Evolutionary conservation across 306 rosid species (phyloP).

Genomic region (Heteromeles arbutifolia): DNA sequence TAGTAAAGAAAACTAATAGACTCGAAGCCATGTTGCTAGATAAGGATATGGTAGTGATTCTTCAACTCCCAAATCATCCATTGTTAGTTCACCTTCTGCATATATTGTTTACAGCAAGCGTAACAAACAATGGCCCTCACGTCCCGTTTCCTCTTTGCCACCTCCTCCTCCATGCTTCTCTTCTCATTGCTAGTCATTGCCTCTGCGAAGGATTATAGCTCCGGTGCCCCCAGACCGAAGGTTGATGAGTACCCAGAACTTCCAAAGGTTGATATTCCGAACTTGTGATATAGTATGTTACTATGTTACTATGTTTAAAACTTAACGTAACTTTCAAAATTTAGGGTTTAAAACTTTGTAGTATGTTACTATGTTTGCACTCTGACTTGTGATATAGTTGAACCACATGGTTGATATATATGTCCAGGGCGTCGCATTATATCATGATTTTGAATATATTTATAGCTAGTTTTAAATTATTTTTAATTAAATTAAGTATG

Average conservation of each 20-base stretch:
- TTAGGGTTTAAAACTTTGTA: neutral
- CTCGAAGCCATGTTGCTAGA: neutral
- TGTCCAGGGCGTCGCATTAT: no score
- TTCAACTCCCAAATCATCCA: neutral
- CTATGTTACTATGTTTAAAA: no score
- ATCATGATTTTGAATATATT: neutral
- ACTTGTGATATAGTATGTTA: no score
- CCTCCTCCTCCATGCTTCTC: constrained; percentile 27
- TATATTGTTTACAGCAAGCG: neutral
- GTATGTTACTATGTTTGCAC: neutral
- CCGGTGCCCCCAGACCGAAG: constrained; percentile 7
- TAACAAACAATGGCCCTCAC: neutral
- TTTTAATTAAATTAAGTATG: neutral
- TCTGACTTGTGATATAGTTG: neutral
- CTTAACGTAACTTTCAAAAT: neutral
- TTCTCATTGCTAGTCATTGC: constrained; percentile 21
- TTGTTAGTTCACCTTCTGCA: neutral
- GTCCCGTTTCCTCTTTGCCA: neutral
- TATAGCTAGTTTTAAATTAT: neutral
- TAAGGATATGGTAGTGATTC: neutral
- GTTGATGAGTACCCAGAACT: neutral
- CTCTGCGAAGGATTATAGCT: constrained; percentile 33
- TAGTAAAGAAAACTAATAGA: neutral
- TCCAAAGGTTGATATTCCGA: neutral
- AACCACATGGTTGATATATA: neutral